A percentile compares a stretch with the other conserved stretches of the same genome.
These are phyloP conservation scores for Pelargonium cotyledonis DNA, from an alignment of 441 rosid genomes.

Conservation along the genomic window DNA sequence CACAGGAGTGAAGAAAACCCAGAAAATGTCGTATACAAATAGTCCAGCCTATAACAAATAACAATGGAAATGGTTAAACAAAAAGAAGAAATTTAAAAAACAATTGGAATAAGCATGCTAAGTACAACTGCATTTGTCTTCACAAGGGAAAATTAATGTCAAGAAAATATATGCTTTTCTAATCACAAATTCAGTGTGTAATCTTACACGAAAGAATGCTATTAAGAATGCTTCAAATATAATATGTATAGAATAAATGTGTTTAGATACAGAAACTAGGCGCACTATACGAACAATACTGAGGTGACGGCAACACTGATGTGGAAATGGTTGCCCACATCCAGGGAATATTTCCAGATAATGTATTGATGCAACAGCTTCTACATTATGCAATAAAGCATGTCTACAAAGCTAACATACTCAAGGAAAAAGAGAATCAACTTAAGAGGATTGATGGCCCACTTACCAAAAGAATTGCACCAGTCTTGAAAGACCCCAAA, in stretches of 20 bases:
- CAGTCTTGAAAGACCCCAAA: slow-evolving; percentile 5
- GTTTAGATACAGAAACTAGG: too few species aligned
- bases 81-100: not conserved
- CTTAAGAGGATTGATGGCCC: not conserved
- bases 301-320: not conserved
- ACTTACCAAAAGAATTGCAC: slow-evolving; percentile 4
- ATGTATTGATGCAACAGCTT: not conserved
- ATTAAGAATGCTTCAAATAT: too few species aligned
- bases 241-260: too few species aligned
- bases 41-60: slow-evolving; percentile 67
- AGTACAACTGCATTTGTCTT: too few species aligned
- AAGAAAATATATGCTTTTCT: too few species aligned
- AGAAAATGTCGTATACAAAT: slow-evolving; percentile 90
- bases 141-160: not conserved
- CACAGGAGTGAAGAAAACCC: slow-evolving; percentile 97
- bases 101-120: not conserved
- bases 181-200: too few species aligned
- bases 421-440: not conserved
- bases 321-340: not conserved
- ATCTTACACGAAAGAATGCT: too few species aligned
- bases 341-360: not conserved
- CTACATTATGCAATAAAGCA: not conserved
- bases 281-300: not conserved
- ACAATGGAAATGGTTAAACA: not conserved
- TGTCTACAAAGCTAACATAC: not conserved